Evolutionary conservation across 1,284 basidiomycete genomes (phyloP).

Genomic region (Fistulinella cinereoalba): DNA sequence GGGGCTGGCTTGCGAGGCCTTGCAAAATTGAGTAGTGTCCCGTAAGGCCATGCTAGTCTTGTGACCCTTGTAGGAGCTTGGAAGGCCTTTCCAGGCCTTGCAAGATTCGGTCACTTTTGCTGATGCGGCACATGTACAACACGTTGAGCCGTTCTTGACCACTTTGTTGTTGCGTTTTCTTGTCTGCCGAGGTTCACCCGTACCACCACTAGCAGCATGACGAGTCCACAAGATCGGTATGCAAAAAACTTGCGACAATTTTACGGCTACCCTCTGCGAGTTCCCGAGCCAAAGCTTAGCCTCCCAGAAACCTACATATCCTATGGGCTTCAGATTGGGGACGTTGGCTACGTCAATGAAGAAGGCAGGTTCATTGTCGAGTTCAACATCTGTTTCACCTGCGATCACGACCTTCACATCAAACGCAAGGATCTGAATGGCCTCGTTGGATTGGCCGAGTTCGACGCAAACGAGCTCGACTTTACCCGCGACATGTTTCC

Average conservation of each 20-base stretch:
- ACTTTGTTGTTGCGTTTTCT: too few species aligned
- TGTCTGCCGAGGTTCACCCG: too few species aligned
- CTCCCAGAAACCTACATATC: neutral
- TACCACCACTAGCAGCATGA: too few species aligned
- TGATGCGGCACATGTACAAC: too few species aligned
- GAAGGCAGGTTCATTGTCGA: neutral
- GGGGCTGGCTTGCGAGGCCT: too few species aligned
- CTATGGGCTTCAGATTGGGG: slow-evolving; percentile 3
- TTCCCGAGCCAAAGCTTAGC: neutral
- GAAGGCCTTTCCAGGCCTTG: too few species aligned
- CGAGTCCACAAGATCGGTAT: too few species aligned
- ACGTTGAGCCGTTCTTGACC: too few species aligned
- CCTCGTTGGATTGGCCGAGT: neutral
- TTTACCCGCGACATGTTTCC: neutral
- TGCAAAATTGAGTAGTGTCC: too few species aligned
- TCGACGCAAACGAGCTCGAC: neutral
- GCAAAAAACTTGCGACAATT: neutral
- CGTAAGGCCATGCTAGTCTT: too few species aligned
- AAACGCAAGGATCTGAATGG: neutral
- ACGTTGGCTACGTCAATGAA: slow-evolving; percentile 3
- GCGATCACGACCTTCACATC: neutral
- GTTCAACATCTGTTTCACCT: neutral
- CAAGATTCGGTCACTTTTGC: too few species aligned
- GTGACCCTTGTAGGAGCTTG: too few species aligned
- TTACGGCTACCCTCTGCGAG: slow-evolving; percentile 6